A percentile compares a stretch with the other conserved stretches of the same genome.
phyloP scores from a whole-genome alignment of 768 basidiomycete genomes.

The Russula ochroleuca region DNA sequence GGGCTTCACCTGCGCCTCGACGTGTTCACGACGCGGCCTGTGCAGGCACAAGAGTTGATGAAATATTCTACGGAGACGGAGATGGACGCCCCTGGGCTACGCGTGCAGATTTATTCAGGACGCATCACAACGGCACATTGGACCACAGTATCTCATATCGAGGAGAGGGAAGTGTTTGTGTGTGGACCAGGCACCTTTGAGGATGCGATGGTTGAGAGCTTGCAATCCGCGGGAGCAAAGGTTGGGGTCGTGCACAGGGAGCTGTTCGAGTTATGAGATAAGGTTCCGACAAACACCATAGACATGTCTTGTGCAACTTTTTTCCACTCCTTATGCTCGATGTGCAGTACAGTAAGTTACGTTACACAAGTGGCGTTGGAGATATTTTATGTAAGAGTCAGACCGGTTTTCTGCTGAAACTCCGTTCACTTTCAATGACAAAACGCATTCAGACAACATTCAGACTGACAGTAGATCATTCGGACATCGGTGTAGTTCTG shows the following conservation, averaged over 20 bases:
- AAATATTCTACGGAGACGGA: conserved; percentile 10
- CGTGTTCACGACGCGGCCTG: conserved; percentile 26
- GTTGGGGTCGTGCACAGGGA: conserved; percentile 37
- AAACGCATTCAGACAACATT: no score
- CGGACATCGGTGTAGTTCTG: background rate
- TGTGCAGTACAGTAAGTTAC: no score
- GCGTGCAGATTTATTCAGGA: conserved; percentile 27
- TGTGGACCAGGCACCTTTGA: conserved; percentile 52
- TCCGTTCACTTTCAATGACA: no score
- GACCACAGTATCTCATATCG: conserved; percentile 19
- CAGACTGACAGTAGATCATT: no score
- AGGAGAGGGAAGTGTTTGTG: conserved; percentile 39
- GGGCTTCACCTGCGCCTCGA: no score
- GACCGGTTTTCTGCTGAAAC: no score
- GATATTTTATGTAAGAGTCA: no score
- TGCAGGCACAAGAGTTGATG: conserved; percentile 7
- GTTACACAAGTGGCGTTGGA: no score
- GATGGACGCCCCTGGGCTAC: conserved; percentile 12
- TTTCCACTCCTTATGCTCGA: no score
- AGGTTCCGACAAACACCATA: no score
- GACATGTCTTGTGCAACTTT: no score
- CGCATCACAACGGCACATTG: conserved; percentile 24
- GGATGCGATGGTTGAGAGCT: conserved; percentile 34
- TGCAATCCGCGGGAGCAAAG: conserved; percentile 39
- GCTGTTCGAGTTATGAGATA: conserved; percentile 42